Conservation (phyloP, 805 yeast genomes). For the Candida schatavii region DNA sequence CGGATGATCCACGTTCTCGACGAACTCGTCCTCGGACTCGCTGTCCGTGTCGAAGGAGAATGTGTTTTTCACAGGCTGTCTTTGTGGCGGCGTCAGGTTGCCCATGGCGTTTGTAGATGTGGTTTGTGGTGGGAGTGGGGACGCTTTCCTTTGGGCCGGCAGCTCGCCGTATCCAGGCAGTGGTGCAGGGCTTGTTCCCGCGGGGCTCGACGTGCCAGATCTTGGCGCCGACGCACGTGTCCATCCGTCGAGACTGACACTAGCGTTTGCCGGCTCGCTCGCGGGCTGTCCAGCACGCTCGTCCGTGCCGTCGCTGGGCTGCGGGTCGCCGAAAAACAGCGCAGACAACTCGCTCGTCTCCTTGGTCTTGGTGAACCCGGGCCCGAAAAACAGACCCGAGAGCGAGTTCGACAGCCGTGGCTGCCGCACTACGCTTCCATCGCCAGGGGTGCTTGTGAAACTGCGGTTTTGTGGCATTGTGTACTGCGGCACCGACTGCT, state of each 20-base stretch:
- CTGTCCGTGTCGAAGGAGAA: conserved; percentile 38
- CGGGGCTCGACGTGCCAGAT: too few relatives aligned
- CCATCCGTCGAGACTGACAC: too few relatives aligned
- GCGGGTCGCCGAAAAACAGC: conserved; percentile 1
- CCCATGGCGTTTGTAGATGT: conserved; percentile 43
- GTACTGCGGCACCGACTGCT: neutral
- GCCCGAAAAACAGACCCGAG: conserved; percentile 36
- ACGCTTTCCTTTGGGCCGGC: conserved; percentile 30
- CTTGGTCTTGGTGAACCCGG: conserved; percentile 10
- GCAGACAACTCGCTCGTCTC: conserved; percentile 16
- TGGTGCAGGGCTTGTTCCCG: too few relatives aligned
- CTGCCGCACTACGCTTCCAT: conserved; percentile 27
- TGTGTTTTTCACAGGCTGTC: conserved; percentile 14
- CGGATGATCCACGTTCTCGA: conserved; percentile 15
- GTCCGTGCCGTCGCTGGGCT: too few relatives aligned
- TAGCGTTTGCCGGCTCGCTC: too few relatives aligned
- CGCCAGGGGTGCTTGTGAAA: neutral
- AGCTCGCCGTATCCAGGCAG: too few relatives aligned
- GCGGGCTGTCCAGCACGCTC: too few relatives aligned
- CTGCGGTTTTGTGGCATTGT: conserved; percentile 1
- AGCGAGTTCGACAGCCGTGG: conserved; percentile 40
- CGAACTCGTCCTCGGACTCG: conserved; percentile 32
- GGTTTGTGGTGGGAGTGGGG: conserved; percentile 43
- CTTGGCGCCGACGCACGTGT: too few relatives aligned
- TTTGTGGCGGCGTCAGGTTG: conserved; percentile 20